A percentile compares a stretch with the other conserved stretches of the same genome.
These are phyloP conservation scores for Neoboletus magnificus DNA, from an alignment of 768 basidiomycete genomes.

Conservation along the genomic window DNA sequence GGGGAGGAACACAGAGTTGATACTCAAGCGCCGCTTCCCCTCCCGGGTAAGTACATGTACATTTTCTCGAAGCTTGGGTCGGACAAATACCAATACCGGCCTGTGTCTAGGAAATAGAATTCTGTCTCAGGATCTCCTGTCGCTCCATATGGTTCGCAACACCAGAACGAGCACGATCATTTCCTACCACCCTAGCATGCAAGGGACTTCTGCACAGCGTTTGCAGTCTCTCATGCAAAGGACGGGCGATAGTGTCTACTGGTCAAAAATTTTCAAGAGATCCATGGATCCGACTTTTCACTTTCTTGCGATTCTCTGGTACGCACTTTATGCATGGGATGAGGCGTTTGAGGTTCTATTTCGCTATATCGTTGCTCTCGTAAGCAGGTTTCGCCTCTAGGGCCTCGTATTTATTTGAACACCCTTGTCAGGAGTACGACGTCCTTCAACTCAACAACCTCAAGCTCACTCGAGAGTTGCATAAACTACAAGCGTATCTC, in stretches of 20 bases:
- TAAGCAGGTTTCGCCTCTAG: conserved; percentile 15
- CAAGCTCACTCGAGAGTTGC: conserved; percentile 51
- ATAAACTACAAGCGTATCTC: conserved; percentile 53
- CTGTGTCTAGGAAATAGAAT: conserved; percentile 13
- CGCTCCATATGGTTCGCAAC: conserved; percentile 39
- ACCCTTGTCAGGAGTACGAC: conserved; percentile 38
- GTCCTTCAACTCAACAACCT: conserved; percentile 41
- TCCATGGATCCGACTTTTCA: conserved; percentile 33
- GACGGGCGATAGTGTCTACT: conserved; percentile 34
- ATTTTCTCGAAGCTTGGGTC: neutral
- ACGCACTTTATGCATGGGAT: conserved; percentile 60
- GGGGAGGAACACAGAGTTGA: conserved; percentile 25
- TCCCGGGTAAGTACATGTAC: conserved; percentile 14
- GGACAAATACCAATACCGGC: neutral
- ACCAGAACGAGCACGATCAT: conserved; percentile 34
- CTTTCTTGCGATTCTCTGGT: conserved; percentile 49
- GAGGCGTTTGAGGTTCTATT: conserved; percentile 52
- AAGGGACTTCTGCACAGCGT: conserved; percentile 24
- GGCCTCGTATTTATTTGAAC: neutral
- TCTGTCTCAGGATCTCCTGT: conserved; percentile 34
- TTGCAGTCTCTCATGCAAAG: conserved; percentile 27
- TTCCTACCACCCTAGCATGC: conserved; percentile 28
- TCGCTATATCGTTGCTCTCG: conserved; percentile 47
- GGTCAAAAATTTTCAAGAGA: conserved; percentile 29
- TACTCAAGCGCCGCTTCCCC: conserved; percentile 29